Evolutionary conservation across 768 basidiomycete genomes (phyloP).

Genomic region (Xanthoconium stramineum): DNA sequence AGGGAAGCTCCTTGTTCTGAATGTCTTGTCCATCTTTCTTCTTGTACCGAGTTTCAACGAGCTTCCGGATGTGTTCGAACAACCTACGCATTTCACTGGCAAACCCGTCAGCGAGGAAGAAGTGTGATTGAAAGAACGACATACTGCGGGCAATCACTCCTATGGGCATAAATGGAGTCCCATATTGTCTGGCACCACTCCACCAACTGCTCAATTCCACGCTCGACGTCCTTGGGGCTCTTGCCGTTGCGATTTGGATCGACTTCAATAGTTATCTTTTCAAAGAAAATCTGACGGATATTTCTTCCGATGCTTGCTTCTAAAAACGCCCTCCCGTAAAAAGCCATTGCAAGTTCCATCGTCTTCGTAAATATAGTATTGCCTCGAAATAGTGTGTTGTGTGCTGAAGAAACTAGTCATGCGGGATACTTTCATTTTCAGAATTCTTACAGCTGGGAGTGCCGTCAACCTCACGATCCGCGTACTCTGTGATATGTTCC

Average conservation of each 20-base stretch:
- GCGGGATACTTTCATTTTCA: background rate
- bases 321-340: constrained; percentile 76
- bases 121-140: constrained; percentile 27
- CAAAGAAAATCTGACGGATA: constrained; percentile 66
- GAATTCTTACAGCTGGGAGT: constrained; percentile 56
- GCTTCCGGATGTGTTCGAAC: constrained; percentile 64
- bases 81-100: constrained; percentile 68
- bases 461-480: constrained; percentile 66
- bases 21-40: constrained; percentile 40
- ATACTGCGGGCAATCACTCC: constrained; percentile 72
- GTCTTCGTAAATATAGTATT: constrained; percentile 69
- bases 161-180: constrained; percentile 73
- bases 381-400: constrained; percentile 71
- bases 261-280: constrained; percentile 78
- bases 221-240: constrained; percentile 57
- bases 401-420: constrained; percentile 43
- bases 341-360: constrained; percentile 77
- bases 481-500: constrained; percentile 66
- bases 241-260: constrained; percentile 70
- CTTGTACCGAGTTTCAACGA: constrained; percentile 67
- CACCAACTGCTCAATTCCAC: constrained; percentile 64
- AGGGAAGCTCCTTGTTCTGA: constrained; percentile 55
- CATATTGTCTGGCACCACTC: constrained; percentile 81
- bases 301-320: constrained; percentile 74
- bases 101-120: constrained; percentile 3